Base-by-base conservation (phyloP, 139 green algal genomes). In the Monoraphidium neglectum region DNA sequence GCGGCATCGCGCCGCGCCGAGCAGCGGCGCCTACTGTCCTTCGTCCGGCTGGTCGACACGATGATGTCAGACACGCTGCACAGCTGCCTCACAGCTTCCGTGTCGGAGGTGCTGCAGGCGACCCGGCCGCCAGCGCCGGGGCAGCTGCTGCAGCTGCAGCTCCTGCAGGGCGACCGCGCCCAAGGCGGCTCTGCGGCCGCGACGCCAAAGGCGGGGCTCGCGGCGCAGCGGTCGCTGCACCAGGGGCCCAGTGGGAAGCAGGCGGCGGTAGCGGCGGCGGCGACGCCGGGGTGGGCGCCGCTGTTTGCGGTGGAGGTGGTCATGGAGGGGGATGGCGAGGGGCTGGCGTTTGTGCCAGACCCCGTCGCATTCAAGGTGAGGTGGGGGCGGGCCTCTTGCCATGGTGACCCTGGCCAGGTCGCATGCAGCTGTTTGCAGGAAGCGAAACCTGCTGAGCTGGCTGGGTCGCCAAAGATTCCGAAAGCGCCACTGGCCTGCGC, bases 41-140 rank as follows among this genome's bases (percentile, higher is more conserved):
- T 87, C 84, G 86, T 97, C 18, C 82, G 88, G 62, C 87, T 95
- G 77, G 68, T 67, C 18, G 91, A 95, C 85, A 92, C 92, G 77
- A 91, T 94, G 79, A 83, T 96, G 10, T 91, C 82, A 72, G 89
- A 93, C 77, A 90, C 90, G 2, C 81, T 95, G 75, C 89, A 92
- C 74, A 83, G 78, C 21, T 61, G 94, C 26, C 82, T 95, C 57
- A 35, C 90, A 26, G 80, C 88, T 57, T 89, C 84, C 5, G 74
- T 92, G 28, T 40, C 68, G 18, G 89, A 90, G 68, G 49, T 90
- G 67, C 84, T 83, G 26, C 65, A 65, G 1, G 59, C 79, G 24
- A 38, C 73, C 23, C 36, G 28, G 5, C 72, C 70, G 74, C 56
- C 59, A n/a, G n/a, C n/a, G n/a, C n/a, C n/a, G n/a, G n/a, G n/a